Evolutionary conservation across 2,329 filamentous ascomycete genomes (phyloP).

Genomic region (Beauveria asiatica): DNA sequence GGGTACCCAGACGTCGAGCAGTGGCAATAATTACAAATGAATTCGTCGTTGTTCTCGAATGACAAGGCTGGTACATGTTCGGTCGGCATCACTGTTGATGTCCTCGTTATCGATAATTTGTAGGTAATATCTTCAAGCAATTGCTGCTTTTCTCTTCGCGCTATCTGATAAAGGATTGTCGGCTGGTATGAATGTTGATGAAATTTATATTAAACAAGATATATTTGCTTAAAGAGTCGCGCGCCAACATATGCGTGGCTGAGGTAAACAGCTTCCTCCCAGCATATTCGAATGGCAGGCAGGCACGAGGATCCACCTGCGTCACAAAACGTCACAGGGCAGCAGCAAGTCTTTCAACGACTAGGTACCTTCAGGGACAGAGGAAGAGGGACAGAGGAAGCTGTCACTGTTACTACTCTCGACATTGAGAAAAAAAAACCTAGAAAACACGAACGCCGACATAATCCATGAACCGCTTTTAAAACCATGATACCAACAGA

Average conservation of each 20-base stretch:
- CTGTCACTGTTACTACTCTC: neutral
- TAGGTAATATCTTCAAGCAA: neutral
- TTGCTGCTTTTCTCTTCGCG: neutral
- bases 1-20: constrained; percentile 28
- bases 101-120: neutral
- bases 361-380: neutral
- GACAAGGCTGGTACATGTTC: neutral
- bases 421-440: neutral
- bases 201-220: neutral
- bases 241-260: too few relatives aligned
- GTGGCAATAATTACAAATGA: constrained; percentile 51
- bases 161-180: neutral
- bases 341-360: neutral
- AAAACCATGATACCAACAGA: neutral
- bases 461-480: constrained; percentile 4
- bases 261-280: neutral
- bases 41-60: constrained; percentile 19
- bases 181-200: neutral
- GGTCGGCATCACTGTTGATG: neutral
- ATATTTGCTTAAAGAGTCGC: neutral
- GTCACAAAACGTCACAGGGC: neutral
- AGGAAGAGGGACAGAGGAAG: neutral
- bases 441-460: constrained; percentile 2
- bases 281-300: neutral
- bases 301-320: neutral